Conservation (phyloP, 1,284 basidiomycete genomes). For the Porodaedalea pini region DNA sequence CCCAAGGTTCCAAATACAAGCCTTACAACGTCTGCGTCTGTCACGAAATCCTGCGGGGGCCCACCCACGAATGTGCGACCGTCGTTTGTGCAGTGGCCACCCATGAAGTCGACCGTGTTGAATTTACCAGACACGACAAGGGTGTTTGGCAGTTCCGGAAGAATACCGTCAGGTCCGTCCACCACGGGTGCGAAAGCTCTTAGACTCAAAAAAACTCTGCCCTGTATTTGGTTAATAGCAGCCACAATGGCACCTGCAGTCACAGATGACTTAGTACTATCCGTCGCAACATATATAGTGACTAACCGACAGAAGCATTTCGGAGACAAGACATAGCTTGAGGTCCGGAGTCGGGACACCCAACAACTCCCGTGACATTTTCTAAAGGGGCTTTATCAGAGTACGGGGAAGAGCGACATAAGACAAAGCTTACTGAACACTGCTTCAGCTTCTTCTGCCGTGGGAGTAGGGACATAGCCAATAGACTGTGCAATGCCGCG, state of each 20-base stretch:
- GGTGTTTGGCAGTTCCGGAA: slow-evolving; percentile 40
- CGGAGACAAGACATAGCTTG: slow-evolving; percentile 38
- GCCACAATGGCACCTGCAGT: slow-evolving; percentile 34
- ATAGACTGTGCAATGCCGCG: slow-evolving; percentile 41
- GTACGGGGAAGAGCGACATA: not conserved
- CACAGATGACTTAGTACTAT: too few relatives aligned
- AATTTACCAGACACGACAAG: slow-evolving; percentile 39
- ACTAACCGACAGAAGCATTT: slow-evolving; percentile 36
- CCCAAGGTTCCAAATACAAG: slow-evolving; percentile 37
- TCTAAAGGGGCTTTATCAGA: slow-evolving; percentile 23
- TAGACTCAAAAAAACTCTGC: too few relatives aligned
- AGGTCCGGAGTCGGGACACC: slow-evolving; percentile 32
- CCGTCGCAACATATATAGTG: too few relatives aligned
- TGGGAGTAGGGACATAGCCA: slow-evolving; percentile 38
- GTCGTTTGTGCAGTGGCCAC: slow-evolving; percentile 44
- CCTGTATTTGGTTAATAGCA: slow-evolving; percentile 35
- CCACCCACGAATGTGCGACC: slow-evolving; percentile 40
- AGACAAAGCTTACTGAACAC: slow-evolving; percentile 31
- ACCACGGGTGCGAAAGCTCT: slow-evolving; percentile 36
- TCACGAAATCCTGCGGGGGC: slow-evolving; percentile 36
- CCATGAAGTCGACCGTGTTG: slow-evolving; percentile 37
- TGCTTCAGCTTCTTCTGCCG: slow-evolving; percentile 30
- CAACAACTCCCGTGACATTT: slow-evolving; percentile 32
- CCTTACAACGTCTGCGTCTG: slow-evolving; percentile 37
- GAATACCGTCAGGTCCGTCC: slow-evolving; percentile 36